Evolutionary conservation across 352 stramenopile species (phyloP).

Genomic region (Pythium angustatum): DNA sequence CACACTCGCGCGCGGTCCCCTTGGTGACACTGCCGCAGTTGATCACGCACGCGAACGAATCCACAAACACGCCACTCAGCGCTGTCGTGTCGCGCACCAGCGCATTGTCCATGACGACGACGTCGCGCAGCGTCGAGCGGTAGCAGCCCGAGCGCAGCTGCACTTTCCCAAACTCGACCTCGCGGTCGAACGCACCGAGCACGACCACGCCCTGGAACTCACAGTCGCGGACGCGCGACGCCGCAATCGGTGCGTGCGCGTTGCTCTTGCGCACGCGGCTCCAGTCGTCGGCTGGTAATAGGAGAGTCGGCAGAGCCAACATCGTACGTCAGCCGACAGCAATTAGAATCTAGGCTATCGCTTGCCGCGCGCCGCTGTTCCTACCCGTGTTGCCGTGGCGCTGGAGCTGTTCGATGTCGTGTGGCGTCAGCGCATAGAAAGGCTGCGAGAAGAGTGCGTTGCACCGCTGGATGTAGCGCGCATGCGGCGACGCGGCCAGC

Average conservation of each 20-base stretch:
- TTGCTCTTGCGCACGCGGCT: constrained; percentile 46
- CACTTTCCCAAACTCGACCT: constrained; percentile 43
- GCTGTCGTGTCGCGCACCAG: constrained; percentile 73
- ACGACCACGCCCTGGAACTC: constrained; percentile 67
- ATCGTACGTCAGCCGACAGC: not conserved
- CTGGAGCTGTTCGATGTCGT: constrained; percentile 55
- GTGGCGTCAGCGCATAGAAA: constrained; percentile 45
- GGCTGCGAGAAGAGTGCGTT: constrained; percentile 18
- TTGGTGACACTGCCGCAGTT: constrained; percentile 61
- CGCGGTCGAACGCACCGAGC: constrained; percentile 48
- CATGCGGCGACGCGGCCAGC: constrained; percentile 19
- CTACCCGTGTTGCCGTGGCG: constrained; percentile 69
- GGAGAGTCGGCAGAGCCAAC: not conserved
- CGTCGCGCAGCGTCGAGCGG: constrained; percentile 62
- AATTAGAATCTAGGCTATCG: too few relatives aligned
- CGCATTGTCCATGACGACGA: constrained; percentile 66
- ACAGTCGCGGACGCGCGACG: constrained; percentile 58
- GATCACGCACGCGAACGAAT: constrained; percentile 52
- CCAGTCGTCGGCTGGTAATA: constrained; percentile 63
- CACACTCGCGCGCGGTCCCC: constrained; percentile 12
- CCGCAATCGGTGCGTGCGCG: constrained; percentile 25
- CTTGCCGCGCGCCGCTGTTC: too few relatives aligned
- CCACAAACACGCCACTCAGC: constrained; percentile 50
- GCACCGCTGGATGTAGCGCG: constrained; percentile 22
- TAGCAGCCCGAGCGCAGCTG: constrained; percentile 63